A percentile compares a stretch with the other conserved stretches of the same genome.
These are phyloP conservation scores for Helotiales sp. DNA, from an alignment of 2,329 filamentous ascomycete genomes.

Conservation along the genomic window DNA sequence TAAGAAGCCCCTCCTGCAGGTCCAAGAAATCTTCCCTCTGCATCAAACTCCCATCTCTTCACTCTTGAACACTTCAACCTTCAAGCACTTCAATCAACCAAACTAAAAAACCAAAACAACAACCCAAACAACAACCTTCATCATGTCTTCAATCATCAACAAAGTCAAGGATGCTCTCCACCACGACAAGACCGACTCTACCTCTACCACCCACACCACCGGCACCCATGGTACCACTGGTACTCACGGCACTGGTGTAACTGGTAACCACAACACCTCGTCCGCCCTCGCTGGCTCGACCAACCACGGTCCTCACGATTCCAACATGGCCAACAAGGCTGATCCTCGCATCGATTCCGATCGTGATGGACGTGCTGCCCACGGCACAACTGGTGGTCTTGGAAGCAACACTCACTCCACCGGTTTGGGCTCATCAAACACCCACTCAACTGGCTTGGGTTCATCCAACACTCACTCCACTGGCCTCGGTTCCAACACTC, in stretches of 20 bases:
- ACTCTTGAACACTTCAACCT: constrained; percentile 16
- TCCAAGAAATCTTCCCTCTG: background rate
- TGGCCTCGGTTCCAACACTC: background rate
- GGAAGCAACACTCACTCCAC: no score
- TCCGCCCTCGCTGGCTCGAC: background rate
- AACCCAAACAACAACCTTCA: constrained; percentile 13
- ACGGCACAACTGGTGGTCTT: background rate
- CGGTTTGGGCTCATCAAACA: no score
- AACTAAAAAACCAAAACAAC: background rate
- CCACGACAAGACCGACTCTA: constrained; percentile 34
- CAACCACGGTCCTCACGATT: constrained; percentile 9
- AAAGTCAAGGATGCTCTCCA: constrained; percentile 54
- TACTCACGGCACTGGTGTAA: constrained; percentile 23
- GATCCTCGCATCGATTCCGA: background rate
- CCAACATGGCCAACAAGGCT: background rate
- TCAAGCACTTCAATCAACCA: constrained; percentile 13
- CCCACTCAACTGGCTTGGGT: no score
- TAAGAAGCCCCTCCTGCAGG: constrained; percentile 2
- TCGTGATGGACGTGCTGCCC: background rate
- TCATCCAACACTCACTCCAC: background rate
- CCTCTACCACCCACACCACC: constrained; percentile 29
- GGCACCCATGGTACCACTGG: constrained; percentile 24
- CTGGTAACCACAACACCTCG: constrained; percentile 29
- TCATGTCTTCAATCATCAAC: constrained; percentile 52
- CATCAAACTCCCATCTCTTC: constrained; percentile 16